A percentile compares a stretch with the other conserved stretches of the same genome.
These are phyloP conservation scores for Sinapis alba DNA, from an alignment of 441 rosid genomes.

Conservation along the genomic window DNA sequence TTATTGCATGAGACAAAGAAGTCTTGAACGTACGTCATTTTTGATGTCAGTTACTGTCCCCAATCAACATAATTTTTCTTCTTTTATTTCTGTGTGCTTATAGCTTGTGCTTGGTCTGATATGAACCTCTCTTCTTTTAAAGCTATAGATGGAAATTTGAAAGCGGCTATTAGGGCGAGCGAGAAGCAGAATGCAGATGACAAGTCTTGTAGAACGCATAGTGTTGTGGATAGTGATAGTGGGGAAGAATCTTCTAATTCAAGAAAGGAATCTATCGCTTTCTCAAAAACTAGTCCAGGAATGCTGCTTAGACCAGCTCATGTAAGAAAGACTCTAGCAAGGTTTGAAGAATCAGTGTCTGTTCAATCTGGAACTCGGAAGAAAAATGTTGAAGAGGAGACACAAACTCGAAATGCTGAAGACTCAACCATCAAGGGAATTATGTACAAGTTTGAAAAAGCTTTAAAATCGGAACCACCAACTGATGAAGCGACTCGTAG, in stretches of 20 bases:
- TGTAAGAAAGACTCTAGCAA: slow-evolving; percentile 62
- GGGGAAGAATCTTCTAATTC: slow-evolving; percentile 56
- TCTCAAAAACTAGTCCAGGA: slow-evolving; percentile 83
- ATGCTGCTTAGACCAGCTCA: slow-evolving; percentile 91
- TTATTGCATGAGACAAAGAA: background rate
- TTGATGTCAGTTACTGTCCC: no score
- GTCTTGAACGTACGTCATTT: no score
- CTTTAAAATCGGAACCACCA: slow-evolving; percentile 45
- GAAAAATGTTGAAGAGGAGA: slow-evolving; percentile 41
- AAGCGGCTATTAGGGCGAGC: slow-evolving; percentile 23
- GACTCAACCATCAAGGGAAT: slow-evolving; percentile 44
- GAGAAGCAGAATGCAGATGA: slow-evolving; percentile 50
- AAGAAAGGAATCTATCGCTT: slow-evolving; percentile 59
- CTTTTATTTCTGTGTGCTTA: slow-evolving; percentile 4
- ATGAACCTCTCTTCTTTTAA: slow-evolving; percentile 35
- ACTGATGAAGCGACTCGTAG: slow-evolving; percentile 55
- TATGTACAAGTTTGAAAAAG: slow-evolving; percentile 50
- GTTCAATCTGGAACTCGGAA: slow-evolving; percentile 45
- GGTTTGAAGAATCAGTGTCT: slow-evolving; percentile 51
- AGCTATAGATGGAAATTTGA: slow-evolving; percentile 72
- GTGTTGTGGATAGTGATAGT: slow-evolving; percentile 47
- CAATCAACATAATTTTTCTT: background rate
- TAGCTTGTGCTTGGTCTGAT: slow-evolving; percentile 23
- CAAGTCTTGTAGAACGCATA: slow-evolving; percentile 46
- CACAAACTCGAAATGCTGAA: slow-evolving; percentile 46